These are phyloP conservation scores for Parathielavia appendiculata DNA, from an alignment of 495 filamentous ascomycete genomes.

Conservation along the genomic window DNA sequence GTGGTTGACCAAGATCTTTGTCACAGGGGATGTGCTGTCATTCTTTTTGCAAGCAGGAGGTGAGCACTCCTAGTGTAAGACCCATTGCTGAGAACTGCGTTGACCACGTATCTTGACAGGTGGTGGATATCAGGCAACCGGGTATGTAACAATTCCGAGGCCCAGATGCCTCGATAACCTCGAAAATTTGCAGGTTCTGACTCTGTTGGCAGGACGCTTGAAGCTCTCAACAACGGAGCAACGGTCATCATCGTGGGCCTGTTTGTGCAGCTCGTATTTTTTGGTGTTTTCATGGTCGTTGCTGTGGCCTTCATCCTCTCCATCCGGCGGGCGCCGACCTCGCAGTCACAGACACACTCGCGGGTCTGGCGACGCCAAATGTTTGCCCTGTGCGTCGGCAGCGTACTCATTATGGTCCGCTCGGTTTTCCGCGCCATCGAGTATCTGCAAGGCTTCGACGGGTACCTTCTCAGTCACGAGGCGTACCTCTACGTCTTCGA, in stretches of 20 bases:
- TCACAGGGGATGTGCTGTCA: neutral
- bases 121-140: too few relatives aligned
- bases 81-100: too few relatives aligned
- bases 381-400: neutral
- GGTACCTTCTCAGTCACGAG: neutral
- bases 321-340: neutral
- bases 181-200: too few relatives aligned
- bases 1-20: constrained; percentile 1
- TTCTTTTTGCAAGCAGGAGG: neutral
- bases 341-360: neutral
- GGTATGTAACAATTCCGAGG: too few relatives aligned
- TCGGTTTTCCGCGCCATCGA: neutral
- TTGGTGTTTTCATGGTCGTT: neutral
- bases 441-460: neutral
- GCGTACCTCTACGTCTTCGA: neutral
- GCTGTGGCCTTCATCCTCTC: neutral
- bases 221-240: neutral
- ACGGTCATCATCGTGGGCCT: neutral
- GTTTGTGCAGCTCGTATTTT: neutral
- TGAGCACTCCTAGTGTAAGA: neutral
- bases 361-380: neutral
- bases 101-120: too few relatives aligned
- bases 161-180: too few relatives aligned
- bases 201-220: too few relatives aligned
- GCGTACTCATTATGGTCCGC: neutral